Conservation (phyloP, 2,329 filamentous ascomycete genomes). For the Lachnellula suecica region DNA sequence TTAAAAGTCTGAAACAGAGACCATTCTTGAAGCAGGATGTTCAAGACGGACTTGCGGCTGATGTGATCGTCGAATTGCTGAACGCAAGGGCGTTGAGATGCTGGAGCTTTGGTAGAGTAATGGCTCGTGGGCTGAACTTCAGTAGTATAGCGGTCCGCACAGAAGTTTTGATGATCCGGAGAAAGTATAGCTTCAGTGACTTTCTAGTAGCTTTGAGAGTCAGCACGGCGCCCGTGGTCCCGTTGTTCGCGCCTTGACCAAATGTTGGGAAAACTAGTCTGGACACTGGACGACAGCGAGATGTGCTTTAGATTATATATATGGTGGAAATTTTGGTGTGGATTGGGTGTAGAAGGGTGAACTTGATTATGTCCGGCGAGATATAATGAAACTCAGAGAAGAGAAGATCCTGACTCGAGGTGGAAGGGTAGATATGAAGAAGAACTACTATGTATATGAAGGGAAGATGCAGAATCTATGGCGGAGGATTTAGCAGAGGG, state of each 20-base stretch:
- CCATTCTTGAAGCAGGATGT: conserved; percentile 30
- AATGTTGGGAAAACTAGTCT: conserved; percentile 7
- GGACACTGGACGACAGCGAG: conserved; percentile 6
- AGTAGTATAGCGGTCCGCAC: background rate
- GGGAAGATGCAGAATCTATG: background rate
- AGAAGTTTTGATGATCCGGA: background rate
- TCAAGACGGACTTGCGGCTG: conserved; percentile 14
- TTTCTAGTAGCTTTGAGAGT: background rate
- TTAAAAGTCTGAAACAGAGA: conserved; percentile 31
- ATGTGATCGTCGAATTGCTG: conserved; percentile 19
- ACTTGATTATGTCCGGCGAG: background rate
- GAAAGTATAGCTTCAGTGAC: background rate
- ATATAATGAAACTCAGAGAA: background rate
- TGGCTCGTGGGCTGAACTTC: conserved; percentile 7
- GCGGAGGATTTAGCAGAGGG: conserved; percentile 9
- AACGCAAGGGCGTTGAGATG: conserved; percentile 20
- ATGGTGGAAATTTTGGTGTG: background rate
- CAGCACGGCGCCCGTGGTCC: background rate
- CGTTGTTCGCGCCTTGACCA: conserved; percentile 15
- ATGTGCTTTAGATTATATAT: background rate
- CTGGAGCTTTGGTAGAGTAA: conserved; percentile 17
- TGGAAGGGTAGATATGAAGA: conserved; percentile 8
- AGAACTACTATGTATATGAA: conserved; percentile 4
- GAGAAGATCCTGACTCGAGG: conserved; percentile 17
- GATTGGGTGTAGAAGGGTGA: no score